A percentile compares a stretch with the other conserved stretches of the same genome.
These are phyloP conservation scores for Populus simonii DNA, from an alignment of 345 rosid genomes.

Conservation along the genomic window DNA sequence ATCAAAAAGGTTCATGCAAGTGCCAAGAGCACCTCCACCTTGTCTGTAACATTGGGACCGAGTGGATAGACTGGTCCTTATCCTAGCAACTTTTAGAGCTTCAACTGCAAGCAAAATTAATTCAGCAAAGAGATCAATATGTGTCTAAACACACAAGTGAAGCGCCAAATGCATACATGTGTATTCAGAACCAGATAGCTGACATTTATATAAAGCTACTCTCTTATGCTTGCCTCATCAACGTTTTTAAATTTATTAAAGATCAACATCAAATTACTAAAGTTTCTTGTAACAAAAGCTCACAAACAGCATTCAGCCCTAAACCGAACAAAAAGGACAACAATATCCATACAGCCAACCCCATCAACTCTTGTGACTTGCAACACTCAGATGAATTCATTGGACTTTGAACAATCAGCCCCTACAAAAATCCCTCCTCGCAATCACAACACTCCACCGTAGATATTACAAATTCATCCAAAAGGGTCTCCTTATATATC, in stretches of 20 bases:
- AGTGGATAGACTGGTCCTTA: constrained; percentile 7
- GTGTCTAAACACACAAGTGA: not conserved
- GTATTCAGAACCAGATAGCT: not conserved
- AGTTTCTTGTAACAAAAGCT: not conserved
- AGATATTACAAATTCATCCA: not conserved
- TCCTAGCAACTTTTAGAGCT: constrained; percentile 15
- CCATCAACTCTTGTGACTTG: not conserved
- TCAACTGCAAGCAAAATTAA: constrained; percentile 19
- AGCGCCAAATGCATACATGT: not conserved
- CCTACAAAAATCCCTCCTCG: not conserved
- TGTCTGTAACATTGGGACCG: constrained; percentile 34
- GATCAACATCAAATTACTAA: not conserved
- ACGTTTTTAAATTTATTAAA: not conserved
- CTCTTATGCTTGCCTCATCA: not conserved
- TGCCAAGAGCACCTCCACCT: constrained; percentile 53
- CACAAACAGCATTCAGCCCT: not conserved
- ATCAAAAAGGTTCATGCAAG: constrained; percentile 64
- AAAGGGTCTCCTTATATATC: not conserved
- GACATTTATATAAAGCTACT: not conserved
- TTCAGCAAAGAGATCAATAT: not conserved
- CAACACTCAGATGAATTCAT: not conserved
- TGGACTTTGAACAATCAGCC: not conserved
- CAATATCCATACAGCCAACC: not conserved
- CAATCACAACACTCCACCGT: not conserved
- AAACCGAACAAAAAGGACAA: not conserved